phyloP scores from a whole-genome alignment of 192 early-diverging fungal genomes.

The Entomortierella parvispora region DNA sequence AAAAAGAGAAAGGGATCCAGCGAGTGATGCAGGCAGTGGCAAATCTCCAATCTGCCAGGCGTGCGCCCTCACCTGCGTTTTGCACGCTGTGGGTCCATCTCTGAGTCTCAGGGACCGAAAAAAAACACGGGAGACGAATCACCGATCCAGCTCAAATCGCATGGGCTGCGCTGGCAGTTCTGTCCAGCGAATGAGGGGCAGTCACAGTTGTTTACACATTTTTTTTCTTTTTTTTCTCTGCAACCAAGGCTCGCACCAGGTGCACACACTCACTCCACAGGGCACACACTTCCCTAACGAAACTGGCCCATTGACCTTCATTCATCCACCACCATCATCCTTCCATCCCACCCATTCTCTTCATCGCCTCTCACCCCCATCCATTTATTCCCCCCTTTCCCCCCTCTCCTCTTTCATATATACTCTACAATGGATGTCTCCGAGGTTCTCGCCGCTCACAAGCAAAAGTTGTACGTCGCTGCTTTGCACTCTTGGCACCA shows the following conservation, averaged over 20 bases:
- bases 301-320: neutral
- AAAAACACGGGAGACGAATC: neutral
- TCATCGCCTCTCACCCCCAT: neutral
- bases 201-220: neutral
- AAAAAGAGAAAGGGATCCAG: neutral
- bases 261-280: too few relatives aligned
- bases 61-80: too few relatives aligned
- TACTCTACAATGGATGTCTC: slow-evolving; percentile 70
- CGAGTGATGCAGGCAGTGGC: too few relatives aligned
- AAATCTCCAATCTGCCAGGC: too few relatives aligned
- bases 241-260: too few relatives aligned
- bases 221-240: too few relatives aligned
- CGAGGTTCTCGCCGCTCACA: slow-evolving; percentile 74
- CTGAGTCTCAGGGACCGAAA: neutral
- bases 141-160: neutral
- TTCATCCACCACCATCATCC: too few relatives aligned
- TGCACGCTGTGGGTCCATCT: neutral
- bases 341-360: slow-evolving; percentile 2
- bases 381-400: neutral
- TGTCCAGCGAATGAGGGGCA: neutral
- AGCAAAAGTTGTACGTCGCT: slow-evolving; percentile 63
- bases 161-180: neutral
- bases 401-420: slow-evolving; percentile 8
- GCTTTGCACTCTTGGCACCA: neutral
- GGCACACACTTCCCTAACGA: too few relatives aligned